These are phyloP conservation scores for Hymenoscyphus scutula DNA, from an alignment of 2,329 filamentous ascomycete species.

Conservation along the genomic window DNA sequence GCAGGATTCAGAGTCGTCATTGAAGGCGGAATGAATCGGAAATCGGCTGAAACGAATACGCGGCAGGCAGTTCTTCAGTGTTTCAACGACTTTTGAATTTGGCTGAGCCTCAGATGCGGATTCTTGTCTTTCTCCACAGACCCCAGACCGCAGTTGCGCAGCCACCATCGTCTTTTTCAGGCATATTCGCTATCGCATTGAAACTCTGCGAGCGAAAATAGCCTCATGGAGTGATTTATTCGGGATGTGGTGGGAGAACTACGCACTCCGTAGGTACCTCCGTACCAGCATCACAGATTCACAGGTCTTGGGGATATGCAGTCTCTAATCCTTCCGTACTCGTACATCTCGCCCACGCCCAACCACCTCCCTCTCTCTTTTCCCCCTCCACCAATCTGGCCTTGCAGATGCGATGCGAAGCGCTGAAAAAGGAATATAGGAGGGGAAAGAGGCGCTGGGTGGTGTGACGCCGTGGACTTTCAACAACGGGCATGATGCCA, in stretches of 20 bases:
- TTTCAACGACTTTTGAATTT: background rate
- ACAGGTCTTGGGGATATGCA: background rate
- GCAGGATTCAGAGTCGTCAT: constrained; percentile 1
- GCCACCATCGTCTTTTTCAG: background rate
- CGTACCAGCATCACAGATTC: background rate
- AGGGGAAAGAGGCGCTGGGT: background rate
- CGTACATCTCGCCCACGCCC: background rate
- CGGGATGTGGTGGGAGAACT: background rate
- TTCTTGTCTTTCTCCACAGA: background rate
- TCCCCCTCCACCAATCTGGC: background rate
- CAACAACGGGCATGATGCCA: background rate
- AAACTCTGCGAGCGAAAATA: background rate
- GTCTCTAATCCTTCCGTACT: background rate
- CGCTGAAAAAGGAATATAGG: background rate
- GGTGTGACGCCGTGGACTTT: background rate
- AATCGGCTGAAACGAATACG: constrained; percentile 1
- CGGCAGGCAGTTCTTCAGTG: background rate
- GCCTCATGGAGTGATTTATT: background rate
- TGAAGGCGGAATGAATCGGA: no score
- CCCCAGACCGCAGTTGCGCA: background rate
- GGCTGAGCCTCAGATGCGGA: background rate
- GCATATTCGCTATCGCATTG: background rate
- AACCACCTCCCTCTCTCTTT: no score
- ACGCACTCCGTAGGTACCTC: background rate
- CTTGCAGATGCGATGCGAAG: background rate